phyloP scores from a whole-genome alignment of 371 early-diverging fungal species.

The Mucor circinelloides region DNA sequence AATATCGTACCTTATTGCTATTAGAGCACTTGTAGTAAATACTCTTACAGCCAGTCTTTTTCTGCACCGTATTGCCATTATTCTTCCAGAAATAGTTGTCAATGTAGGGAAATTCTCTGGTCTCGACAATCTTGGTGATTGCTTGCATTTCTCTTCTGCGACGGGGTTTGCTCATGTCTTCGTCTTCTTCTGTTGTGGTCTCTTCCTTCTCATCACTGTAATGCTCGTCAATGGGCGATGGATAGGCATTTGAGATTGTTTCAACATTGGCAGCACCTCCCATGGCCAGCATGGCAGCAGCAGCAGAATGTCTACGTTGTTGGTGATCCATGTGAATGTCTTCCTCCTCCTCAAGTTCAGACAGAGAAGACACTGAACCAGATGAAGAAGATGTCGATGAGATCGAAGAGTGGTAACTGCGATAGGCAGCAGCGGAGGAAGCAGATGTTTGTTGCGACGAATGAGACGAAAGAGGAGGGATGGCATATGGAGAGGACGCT shows the following conservation, averaged over 20 bases:
- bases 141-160: conserved; percentile 69
- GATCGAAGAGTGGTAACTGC: conserved; percentile 4
- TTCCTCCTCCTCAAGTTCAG: conserved; percentile 13
- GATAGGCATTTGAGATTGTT: conserved; percentile 19
- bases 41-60: conserved; percentile 67
- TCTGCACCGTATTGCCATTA: conserved; percentile 60
- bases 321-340: conserved; percentile 18
- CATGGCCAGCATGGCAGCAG: conserved; percentile 56
- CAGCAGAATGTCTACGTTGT: conserved; percentile 49
- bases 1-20: conserved; percentile 33
- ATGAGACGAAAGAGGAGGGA: conserved; percentile 2
- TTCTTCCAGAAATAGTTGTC: conserved; percentile 68
- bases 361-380: conserved; percentile 5
- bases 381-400: conserved; percentile 11
- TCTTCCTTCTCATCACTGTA: conserved; percentile 9
- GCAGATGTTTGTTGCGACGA: neutral
- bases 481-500: neutral
- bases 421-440: neutral
- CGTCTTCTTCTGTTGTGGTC: neutral
- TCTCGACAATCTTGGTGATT: conserved; percentile 66
- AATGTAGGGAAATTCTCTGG: conserved; percentile 54
- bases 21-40: conserved; percentile 60
- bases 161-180: conserved; percentile 20
- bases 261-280: conserved; percentile 12
- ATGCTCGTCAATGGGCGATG: conserved; percentile 35